Evolutionary conservation across 768 basidiomycete species (phyloP).

Genomic region (Suillus sp.): DNA sequence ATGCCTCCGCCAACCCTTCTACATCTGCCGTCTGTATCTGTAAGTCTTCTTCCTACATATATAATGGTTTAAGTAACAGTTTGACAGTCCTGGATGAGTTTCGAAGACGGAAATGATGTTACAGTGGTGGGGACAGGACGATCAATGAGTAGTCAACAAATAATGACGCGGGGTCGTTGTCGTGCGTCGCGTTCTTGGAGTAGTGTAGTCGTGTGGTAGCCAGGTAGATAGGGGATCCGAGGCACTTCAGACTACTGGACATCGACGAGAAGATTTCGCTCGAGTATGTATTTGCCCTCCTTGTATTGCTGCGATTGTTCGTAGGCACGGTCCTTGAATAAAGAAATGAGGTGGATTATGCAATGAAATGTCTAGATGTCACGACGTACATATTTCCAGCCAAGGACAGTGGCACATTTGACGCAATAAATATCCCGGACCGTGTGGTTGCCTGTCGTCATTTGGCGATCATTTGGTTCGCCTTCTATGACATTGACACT

Average conservation of each 20-base stretch:
- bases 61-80: constrained; percentile 25
- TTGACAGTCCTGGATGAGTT: constrained; percentile 20
- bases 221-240: constrained; percentile 13
- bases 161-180: constrained; percentile 16
- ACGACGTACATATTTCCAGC: constrained; percentile 98
- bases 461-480: constrained; percentile 86
- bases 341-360: constrained; percentile 10
- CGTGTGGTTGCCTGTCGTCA: constrained; percentile 97
- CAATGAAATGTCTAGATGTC: constrained; percentile 11
- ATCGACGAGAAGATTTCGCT: constrained; percentile 86
- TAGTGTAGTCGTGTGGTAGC: constrained; percentile 14
- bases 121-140: constrained; percentile 20
- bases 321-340: constrained; percentile 83
- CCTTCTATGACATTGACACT: constrained; percentile 94
- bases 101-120: constrained; percentile 18
- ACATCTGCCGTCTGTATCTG: constrained; percentile 11
- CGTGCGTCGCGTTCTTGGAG: constrained; percentile 12
- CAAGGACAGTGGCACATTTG: constrained; percentile 85
- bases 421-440: constrained; percentile 94
- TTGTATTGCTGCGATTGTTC: constrained; percentile 95
- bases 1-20: constrained; percentile 15
- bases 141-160: constrained; percentile 15
- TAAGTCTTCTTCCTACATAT: constrained; percentile 9
- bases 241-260: constrained; percentile 60
- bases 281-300: constrained; percentile 97